phyloP scores from a whole-genome alignment of 2,329 filamentous ascomycete genomes.

The Calonectria pteridis region DNA sequence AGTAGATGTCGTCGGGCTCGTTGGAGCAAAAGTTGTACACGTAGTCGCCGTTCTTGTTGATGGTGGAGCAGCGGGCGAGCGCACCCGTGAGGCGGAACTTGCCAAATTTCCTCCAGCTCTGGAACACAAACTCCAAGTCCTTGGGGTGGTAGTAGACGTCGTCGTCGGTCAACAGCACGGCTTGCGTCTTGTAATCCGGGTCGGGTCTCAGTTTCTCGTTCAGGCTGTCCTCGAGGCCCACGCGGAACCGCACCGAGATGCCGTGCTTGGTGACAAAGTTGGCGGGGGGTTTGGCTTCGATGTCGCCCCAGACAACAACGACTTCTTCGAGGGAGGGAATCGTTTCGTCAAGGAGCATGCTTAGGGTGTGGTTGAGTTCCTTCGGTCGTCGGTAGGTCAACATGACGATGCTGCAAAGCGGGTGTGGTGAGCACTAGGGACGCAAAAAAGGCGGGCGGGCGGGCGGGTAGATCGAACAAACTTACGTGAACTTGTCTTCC shows the following conservation, averaged over 20 bases:
- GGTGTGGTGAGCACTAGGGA: neutral
- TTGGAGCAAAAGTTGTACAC: constrained; percentile 47
- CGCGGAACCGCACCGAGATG: constrained; percentile 49
- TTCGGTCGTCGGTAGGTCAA: constrained; percentile 50
- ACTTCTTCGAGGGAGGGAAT: constrained; percentile 52
- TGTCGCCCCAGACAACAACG: constrained; percentile 53
- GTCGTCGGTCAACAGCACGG: constrained; percentile 53
- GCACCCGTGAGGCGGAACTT: constrained; percentile 49
- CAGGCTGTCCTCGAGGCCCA: constrained; percentile 47
- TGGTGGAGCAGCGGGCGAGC: constrained; percentile 47
- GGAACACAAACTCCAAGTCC: constrained; percentile 54
- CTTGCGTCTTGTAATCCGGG: constrained; percentile 49
- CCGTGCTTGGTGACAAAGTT: constrained; percentile 43
- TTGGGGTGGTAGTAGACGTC: constrained; percentile 52
- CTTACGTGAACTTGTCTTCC: constrained; percentile 50
- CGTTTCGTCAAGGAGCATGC: constrained; percentile 36
- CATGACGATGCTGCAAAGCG: constrained; percentile 46
- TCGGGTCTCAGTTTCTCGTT: constrained; percentile 54
- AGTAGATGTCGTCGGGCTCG: constrained; percentile 42
- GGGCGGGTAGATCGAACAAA: neutral
- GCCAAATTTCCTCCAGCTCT: constrained; percentile 51
- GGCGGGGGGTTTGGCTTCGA: constrained; percentile 42
- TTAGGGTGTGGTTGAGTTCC: constrained; percentile 48
- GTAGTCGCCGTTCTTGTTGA: constrained; percentile 39
- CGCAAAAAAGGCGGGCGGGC: neutral